phyloP scores from a whole-genome alignment of 2,329 filamentous ascomycete genomes.

The Didymella exigua region DNA sequence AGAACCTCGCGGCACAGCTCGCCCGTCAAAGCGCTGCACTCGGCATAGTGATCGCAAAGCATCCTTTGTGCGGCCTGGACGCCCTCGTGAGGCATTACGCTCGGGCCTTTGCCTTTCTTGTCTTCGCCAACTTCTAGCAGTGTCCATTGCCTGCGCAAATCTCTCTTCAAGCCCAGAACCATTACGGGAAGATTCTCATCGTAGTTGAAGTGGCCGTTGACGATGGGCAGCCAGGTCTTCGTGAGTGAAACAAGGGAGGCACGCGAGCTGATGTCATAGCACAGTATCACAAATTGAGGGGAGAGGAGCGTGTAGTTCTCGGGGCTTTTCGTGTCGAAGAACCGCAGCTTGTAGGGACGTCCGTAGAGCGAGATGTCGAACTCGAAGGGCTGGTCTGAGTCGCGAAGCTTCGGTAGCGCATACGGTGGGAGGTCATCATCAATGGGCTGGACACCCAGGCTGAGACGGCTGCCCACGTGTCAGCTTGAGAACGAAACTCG shows the following conservation, averaged over 20 bases:
- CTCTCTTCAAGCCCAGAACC: constrained; percentile 64
- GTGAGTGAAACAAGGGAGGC: constrained; percentile 56
- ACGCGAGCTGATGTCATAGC: constrained; percentile 63
- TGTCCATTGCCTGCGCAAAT: constrained; percentile 56
- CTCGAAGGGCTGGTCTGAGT: constrained; percentile 63
- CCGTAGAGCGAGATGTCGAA: constrained; percentile 65
- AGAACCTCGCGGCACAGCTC: constrained; percentile 65
- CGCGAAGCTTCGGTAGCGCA: constrained; percentile 54
- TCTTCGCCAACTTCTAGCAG: constrained; percentile 45
- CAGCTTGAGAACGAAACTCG: background rate
- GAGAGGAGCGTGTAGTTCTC: constrained; percentile 62
- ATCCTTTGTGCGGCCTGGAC: constrained; percentile 61
- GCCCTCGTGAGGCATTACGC: constrained; percentile 59
- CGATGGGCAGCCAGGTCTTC: constrained; percentile 50
- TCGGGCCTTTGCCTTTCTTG: constrained; percentile 43
- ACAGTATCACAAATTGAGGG: constrained; percentile 63
- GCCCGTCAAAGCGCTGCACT: constrained; percentile 66
- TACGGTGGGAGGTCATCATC: constrained; percentile 41
- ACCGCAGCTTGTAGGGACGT: constrained; percentile 60
- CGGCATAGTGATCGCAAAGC: constrained; percentile 66
- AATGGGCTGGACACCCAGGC: constrained; percentile 37
- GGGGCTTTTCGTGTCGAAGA: constrained; percentile 63
- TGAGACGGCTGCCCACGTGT: constrained; percentile 32
- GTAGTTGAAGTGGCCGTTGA: constrained; percentile 60
- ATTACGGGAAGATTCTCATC: constrained; percentile 61